phyloP scores from a whole-genome alignment of 805 yeast genomes.

The Cyberlindnera euphorbiae region DNA sequence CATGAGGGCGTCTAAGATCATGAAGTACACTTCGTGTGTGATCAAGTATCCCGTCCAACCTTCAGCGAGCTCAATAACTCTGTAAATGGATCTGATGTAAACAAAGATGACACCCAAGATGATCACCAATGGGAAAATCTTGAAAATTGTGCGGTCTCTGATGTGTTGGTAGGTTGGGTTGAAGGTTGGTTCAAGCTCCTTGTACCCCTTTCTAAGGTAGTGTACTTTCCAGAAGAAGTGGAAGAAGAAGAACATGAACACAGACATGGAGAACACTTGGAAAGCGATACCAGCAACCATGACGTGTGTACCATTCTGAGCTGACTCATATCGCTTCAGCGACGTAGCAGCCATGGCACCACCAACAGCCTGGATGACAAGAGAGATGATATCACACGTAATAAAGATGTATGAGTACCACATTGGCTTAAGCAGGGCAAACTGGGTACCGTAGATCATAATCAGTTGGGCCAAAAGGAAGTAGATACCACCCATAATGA shows the following conservation, averaged over 20 bases:
- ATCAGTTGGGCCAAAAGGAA: slow-evolving; percentile 62
- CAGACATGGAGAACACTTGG: slow-evolving; percentile 64
- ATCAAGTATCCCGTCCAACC: slow-evolving; percentile 72
- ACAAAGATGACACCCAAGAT: slow-evolving; percentile 48
- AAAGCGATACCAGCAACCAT: slow-evolving; percentile 76
- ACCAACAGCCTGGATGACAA: slow-evolving; percentile 67
- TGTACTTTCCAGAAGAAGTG: slow-evolving; percentile 39
- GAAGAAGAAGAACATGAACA: slow-evolving; percentile 49
- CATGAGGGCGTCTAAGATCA: slow-evolving; percentile 64
- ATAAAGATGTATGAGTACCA: slow-evolving; percentile 62
- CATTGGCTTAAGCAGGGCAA: slow-evolving; percentile 50
- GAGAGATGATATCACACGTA: slow-evolving; percentile 58
- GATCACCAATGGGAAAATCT: slow-evolving; percentile 40
- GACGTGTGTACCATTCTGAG: slow-evolving; percentile 48
- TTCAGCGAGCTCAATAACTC: slow-evolving; percentile 65
- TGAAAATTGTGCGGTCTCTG: slow-evolving; percentile 5
- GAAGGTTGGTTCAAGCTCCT: slow-evolving; percentile 4
- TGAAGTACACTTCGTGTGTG: slow-evolving; percentile 52
- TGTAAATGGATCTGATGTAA: slow-evolving; percentile 64
- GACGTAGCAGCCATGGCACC: slow-evolving; percentile 66
- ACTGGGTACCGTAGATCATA: slow-evolving; percentile 53
- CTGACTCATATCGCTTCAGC: slow-evolving; percentile 26
- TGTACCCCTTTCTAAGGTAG: slow-evolving; percentile 4
- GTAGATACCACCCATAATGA: slow-evolving; percentile 80
- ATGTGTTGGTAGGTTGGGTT: slow-evolving; percentile 5